Evolutionary conservation across 2,329 filamentous ascomycete genomes (phyloP).

Genomic region (Amauroascus niger): DNA sequence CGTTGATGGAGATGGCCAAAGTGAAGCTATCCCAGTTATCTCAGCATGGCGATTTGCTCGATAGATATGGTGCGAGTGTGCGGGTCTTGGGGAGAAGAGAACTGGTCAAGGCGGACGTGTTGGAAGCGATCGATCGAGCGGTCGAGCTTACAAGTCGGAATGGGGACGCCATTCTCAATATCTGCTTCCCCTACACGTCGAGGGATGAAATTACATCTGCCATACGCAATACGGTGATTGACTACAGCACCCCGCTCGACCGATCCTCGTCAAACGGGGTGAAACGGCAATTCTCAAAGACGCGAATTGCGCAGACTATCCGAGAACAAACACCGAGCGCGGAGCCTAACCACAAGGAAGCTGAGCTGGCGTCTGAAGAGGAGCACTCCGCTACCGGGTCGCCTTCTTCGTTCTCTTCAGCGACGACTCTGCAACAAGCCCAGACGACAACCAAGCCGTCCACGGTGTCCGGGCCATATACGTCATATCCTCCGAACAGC

Average conservation of each 20-base stretch:
- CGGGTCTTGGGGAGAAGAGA: conserved; percentile 76
- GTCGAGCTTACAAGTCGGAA: conserved; percentile 82
- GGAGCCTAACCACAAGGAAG: conserved; percentile 31
- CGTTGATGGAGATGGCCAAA: conserved; percentile 95
- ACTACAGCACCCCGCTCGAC: conserved; percentile 66
- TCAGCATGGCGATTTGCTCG: conserved; percentile 84
- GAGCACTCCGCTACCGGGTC: conserved; percentile 23
- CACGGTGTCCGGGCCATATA: conserved; percentile 14
- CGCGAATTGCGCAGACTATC: conserved; percentile 77
- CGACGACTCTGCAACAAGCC: conserved; percentile 43
- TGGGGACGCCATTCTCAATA: conserved; percentile 69
- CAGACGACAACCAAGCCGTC: conserved; percentile 22
- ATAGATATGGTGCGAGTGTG: conserved; percentile 82
- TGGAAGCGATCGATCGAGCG: conserved; percentile 77
- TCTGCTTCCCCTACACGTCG: conserved; percentile 96
- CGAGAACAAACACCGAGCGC: conserved; percentile 52
- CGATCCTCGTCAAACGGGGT: conserved; percentile 24
- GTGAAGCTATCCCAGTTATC: conserved; percentile 84
- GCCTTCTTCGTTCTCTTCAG: conserved; percentile 33
- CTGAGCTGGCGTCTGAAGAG: conserved; percentile 14
- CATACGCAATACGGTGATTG: conserved; percentile 74
- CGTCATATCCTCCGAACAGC: conserved; percentile 19
- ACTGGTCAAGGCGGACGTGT: conserved; percentile 74
- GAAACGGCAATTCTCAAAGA: conserved; percentile 72
- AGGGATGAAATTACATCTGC: conserved; percentile 89